Evolutionary conservation across 192 early-diverging fungal genomes (phyloP).

Genomic region (Chytriomyces confervae): DNA sequence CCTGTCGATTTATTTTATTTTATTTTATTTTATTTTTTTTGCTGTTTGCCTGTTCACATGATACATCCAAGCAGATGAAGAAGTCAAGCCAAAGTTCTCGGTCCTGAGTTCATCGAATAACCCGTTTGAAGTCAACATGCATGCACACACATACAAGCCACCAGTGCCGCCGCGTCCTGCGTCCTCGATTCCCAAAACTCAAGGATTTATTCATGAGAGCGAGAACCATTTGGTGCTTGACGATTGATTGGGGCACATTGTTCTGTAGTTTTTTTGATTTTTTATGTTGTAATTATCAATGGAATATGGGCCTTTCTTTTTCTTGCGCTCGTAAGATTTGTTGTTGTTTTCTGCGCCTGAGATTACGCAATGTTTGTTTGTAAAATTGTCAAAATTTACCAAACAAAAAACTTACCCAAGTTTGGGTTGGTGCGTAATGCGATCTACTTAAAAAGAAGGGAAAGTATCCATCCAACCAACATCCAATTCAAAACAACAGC

Average conservation of each 20-base stretch:
- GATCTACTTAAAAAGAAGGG: too few relatives aligned
- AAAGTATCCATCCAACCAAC: too few relatives aligned
- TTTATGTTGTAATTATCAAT: too few relatives aligned
- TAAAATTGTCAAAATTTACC: too few relatives aligned
- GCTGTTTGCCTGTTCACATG: not conserved
- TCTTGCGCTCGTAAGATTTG: too few relatives aligned
- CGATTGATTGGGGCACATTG: not conserved
- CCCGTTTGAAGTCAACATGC: not conserved
- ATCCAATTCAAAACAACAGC: too few relatives aligned
- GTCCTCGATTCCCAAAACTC: not conserved
- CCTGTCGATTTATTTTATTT: not conserved
- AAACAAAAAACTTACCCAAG: too few relatives aligned
- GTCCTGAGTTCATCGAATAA: not conserved
- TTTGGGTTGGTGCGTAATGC: too few relatives aligned
- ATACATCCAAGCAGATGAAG: not conserved
- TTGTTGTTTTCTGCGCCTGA: too few relatives aligned
- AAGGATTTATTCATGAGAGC: not conserved
- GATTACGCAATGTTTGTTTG: too few relatives aligned
- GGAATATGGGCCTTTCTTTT: too few relatives aligned
- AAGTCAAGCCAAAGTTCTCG: not conserved
- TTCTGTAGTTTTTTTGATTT: too few relatives aligned
- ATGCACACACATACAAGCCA: not conserved
- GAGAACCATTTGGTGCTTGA: slow-evolving; percentile 4
- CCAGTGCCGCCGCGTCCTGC: not conserved
- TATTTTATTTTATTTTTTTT: not conserved